Evolutionary conservation across 2,329 filamentous ascomycete genomes (phyloP).

Genomic region (Mariannaea elegans): DNA sequence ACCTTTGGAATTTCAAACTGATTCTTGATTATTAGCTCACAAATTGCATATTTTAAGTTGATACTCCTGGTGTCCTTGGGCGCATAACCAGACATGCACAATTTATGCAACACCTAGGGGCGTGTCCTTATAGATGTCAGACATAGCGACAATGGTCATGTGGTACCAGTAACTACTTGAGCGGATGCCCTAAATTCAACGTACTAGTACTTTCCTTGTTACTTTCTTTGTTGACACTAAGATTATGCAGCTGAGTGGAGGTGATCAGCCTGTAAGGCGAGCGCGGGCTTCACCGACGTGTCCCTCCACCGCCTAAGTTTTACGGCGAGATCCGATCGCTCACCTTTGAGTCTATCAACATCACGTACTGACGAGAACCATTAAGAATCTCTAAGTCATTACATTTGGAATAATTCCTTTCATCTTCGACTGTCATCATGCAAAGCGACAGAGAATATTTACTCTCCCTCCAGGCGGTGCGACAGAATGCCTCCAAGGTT

Average conservation of each 20-base stretch:
- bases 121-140: too few species aligned
- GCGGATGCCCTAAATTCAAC: background rate
- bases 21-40: too few species aligned
- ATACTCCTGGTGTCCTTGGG: too few species aligned
- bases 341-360: background rate
- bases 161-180: background rate
- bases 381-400: background rate
- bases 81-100: too few species aligned
- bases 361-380: background rate
- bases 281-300: background rate
- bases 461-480: constrained; percentile 47
- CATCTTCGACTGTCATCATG: background rate
- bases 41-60: too few species aligned
- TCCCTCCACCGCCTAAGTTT: background rate
- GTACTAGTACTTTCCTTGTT: background rate
- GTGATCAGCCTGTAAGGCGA: background rate
- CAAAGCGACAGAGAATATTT: constrained; percentile 43
- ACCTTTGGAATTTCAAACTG: too few species aligned
- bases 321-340: background rate
- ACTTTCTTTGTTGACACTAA: background rate
- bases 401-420: background rate
- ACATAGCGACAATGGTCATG: too few species aligned
- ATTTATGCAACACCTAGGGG: too few species aligned
- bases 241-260: background rate
- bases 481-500: constrained; percentile 46